Conservation (phyloP, 192 early-diverging fungal genomes). For the Umbelopsis vinacea region DNA sequence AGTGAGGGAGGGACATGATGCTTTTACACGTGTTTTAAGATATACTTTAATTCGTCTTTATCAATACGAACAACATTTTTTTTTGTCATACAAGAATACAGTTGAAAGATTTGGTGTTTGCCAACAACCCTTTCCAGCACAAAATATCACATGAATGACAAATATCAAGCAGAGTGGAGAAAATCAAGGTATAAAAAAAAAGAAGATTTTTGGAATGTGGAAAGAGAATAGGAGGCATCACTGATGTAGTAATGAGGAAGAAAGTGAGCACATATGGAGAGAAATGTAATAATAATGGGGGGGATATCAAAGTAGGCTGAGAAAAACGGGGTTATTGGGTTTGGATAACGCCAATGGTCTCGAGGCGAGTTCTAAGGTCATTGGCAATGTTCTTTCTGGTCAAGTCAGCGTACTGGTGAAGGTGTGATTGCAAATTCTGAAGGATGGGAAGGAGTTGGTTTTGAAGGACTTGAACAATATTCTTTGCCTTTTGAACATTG, state of each 20-base stretch:
- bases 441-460: slow-evolving; percentile 56
- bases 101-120: too few species aligned
- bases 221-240: background rate
- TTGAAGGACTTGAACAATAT: slow-evolving; percentile 53
- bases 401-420: slow-evolving; percentile 31
- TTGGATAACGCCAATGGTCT: slow-evolving; percentile 32
- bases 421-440: slow-evolving; percentile 43
- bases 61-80: too few species aligned
- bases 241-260: background rate
- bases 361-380: slow-evolving; percentile 36
- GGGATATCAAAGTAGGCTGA: slow-evolving; percentile 5
- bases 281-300: slow-evolving; percentile 13
- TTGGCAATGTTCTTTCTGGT: slow-evolving; percentile 32
- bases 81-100: too few species aligned
- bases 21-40: too few species aligned
- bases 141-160: background rate
- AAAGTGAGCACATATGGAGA: background rate
- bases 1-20: too few species aligned
- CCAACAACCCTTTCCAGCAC: too few species aligned
- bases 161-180: background rate
- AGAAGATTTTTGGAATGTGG: background rate
- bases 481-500: slow-evolving; percentile 56
- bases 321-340: slow-evolving; percentile 11
- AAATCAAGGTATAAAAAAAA: background rate
- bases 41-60: too few species aligned